Evolutionary conservation across 2,329 filamentous ascomycete genomes (phyloP).

Genomic region (Fusarium devonianum): DNA sequence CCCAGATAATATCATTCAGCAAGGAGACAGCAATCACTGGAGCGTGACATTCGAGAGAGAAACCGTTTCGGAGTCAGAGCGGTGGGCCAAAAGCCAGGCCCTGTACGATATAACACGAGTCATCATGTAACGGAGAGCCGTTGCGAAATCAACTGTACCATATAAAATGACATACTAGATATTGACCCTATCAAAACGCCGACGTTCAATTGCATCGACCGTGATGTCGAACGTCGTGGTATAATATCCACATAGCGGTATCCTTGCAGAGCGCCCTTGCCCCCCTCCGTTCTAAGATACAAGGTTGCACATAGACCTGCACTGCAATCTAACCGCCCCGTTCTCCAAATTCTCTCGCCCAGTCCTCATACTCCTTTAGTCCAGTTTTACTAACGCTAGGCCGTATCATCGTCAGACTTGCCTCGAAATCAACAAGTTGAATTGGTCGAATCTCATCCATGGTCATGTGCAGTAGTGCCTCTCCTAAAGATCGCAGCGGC

Average conservation of each 20-base stretch:
- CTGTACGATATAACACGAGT: slow-evolving; percentile 34
- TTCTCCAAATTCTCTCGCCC: slow-evolving; percentile 93
- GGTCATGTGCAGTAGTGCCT: slow-evolving; percentile 86
- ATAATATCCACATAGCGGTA: slow-evolving; percentile 8
- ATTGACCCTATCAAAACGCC: slow-evolving; percentile 18
- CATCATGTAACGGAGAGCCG: slow-evolving; percentile 21
- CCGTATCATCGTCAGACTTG: slow-evolving; percentile 83
- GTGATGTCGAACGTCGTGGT: slow-evolving; percentile 3
- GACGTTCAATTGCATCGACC: slow-evolving; percentile 5
- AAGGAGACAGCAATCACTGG: slow-evolving; percentile 1
- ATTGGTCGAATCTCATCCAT: slow-evolving; percentile 96
- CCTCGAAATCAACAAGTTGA: slow-evolving; percentile 79
- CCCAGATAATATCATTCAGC: neutral
- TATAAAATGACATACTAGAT: slow-evolving; percentile 32
- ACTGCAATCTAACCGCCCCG: slow-evolving; percentile 69
- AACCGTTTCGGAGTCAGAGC: neutral
- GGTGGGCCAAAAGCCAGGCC: slow-evolving; percentile 6
- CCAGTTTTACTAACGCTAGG: slow-evolving; percentile 89
- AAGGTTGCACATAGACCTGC: slow-evolving; percentile 19
- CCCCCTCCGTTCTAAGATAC: slow-evolving; percentile 17
- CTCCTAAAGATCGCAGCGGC: slow-evolving; percentile 86
- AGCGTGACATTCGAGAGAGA: neutral
- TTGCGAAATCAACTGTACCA: slow-evolving; percentile 32
- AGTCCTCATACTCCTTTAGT: slow-evolving; percentile 89
- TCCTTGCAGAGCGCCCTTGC: slow-evolving; percentile 3